Base-by-base conservation (phyloP, 176 grass and related monocot genomes). In the Areca catechu region DNA sequence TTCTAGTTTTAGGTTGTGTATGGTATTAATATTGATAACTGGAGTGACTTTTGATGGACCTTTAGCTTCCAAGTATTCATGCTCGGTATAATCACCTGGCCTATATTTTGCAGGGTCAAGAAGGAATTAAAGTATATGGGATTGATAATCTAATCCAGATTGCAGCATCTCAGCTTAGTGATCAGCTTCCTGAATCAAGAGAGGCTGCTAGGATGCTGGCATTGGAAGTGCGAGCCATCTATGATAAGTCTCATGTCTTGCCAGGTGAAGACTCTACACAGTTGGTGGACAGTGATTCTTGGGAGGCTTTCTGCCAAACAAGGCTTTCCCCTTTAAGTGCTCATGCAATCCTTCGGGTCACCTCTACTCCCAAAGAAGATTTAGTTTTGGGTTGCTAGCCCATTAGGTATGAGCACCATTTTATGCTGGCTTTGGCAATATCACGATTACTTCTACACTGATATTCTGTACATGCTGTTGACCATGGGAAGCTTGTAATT, bases 121-220 rank as follows among this genome's bases (percentile, higher is more conserved):
- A 72, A 22, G 70, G 70, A 14, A 72, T 62, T 12, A 72, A 72
- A 72, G 50, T 19, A 14, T 72, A 54, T 6, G 70, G 70, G 21
- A 72, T 72, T 1, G 87, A 98, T 63, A 98, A 88, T 58, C 87
- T 98, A 65, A 71, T 98, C 54, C 78, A 85, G 80, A 64, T 98
- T 10, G 84, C 84, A 16, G 93, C 93, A 62, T 77, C 87, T 54
- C 93, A 98, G 49, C 86, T 98, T n/a, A 85, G 84, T 5, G 93
- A 98, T 55, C 93, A 98, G 50, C 85, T 98, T 70, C 93, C 93
- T 22, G 87, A 98, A 81, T 98, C 93, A 65, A 98, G 93, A 76
- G 93, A 98, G 55, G 87, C 93, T 67, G 93, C 93, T 71, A 78
- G 93, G 55, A 20, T 22, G 14, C 58, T 72, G 9, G 70, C 70